Evolutionary conservation across 768 basidiomycete genomes (phyloP), one percentile per base, ranked within the genome.

Genomic region (Lactarius evosmus): DNA sequence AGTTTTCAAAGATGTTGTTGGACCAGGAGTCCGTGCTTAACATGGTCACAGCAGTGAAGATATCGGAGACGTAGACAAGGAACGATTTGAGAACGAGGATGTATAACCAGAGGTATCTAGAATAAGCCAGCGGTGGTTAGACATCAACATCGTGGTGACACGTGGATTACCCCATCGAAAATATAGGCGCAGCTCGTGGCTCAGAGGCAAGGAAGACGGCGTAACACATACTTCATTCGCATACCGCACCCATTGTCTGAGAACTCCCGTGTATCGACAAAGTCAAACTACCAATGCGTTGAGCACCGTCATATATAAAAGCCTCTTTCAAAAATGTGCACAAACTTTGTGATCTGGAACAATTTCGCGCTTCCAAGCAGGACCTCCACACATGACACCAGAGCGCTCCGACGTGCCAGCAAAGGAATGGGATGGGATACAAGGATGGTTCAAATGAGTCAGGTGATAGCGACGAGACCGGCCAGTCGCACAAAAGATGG

Each of bases 21-120:
- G 91, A 87, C 96, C 96, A 99, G 36, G 85, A 82, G 44, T 83
- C 81, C 25, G 95, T 94, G 29, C 90, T 87, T 76, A 98, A 89
- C 91, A 98, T 95, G 70, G 96, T 97, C 66, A 93, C 84, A 66
- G 93, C 95, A 40, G 96, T 94, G 79, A 95, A 99, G 74, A 98
- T 94, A 84, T 99, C 97, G 75, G 92, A 91, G 66, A 95, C 80
- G 77, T 98, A 97, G 76, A 99, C 96, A 60, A 95, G 85, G 79
- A 98, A 90, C 34, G 92, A 93, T 76, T 97, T 98, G 80, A 97
- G 85, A 61, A 98, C 86, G 71, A 95, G 82, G 76, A 95, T 79
- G 77, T 97, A 98, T 61, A 96, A 78, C 87, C 91, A 95, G 61
- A 95, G 77, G 77, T 98, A 99, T 74, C 92, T 97, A 71, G 19